A percentile compares a stretch with the other conserved stretches of the same genome.
phyloP scores from a whole-genome alignment of 306 rosid species.

The Sophora flavescens region DNA sequence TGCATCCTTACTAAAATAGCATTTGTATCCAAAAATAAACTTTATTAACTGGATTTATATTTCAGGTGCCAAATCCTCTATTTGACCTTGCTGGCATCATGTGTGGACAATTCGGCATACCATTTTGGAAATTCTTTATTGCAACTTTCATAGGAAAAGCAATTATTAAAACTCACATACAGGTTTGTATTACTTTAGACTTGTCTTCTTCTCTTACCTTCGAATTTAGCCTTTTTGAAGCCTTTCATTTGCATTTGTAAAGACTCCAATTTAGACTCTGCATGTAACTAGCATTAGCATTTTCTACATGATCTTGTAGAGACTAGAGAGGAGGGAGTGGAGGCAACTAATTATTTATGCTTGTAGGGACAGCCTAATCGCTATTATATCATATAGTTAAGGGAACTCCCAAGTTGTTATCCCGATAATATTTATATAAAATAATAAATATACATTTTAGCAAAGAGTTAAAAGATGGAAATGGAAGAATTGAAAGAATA shows the following conservation, averaged over 20 bases:
- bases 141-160: constrained; percentile 96
- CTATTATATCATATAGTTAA: background rate
- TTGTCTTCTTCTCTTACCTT: constrained; percentile 13
- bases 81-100: constrained; percentile 99
- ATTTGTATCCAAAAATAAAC: background rate
- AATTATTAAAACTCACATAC: constrained; percentile 91
- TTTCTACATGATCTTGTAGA: background rate
- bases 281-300: constrained; percentile 26
- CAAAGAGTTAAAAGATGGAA: background rate
- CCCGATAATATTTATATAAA: background rate
- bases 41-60: constrained; percentile 37
- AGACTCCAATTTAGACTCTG: background rate
- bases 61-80: constrained; percentile 96
- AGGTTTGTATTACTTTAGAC: constrained; percentile 61
- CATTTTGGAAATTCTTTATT: constrained; percentile 87
- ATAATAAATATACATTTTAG: background rate
- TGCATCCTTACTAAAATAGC: background rate
- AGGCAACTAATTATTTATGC: constrained; percentile 8
- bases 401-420: background rate
- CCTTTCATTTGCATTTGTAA: constrained; percentile 23
- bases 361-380: background rate
- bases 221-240: constrained; percentile 11
- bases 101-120: constrained; percentile 97
- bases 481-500: background rate
- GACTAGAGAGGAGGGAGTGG: background rate